Evolutionary conservation across 75 land plant genomes (phyloP), one percentile per base, ranked within the genome.

Genomic region (Picea sitchensis): DNA sequence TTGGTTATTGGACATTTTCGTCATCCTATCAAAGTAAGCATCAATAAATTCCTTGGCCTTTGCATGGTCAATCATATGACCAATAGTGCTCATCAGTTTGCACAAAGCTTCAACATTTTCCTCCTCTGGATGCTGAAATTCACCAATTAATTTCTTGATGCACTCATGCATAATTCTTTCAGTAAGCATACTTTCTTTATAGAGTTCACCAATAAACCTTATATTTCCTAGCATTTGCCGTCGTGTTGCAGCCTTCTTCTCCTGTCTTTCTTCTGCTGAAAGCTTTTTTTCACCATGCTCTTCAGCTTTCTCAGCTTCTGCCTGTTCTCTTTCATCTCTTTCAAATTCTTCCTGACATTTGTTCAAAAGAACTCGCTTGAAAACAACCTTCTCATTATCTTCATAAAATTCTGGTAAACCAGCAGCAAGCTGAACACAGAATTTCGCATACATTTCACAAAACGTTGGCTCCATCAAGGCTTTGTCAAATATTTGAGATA

Each of bases 321-420:
- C 91, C 69, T 95, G 95, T 51, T 62, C 81, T 93, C 60, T 93
- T 64, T 92, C 95, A n/a, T 95, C 99, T 18, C 92, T 89, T 76
- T 97, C 94, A 89, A 97, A 95, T 79, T 97, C 99, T 65, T 93
- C 96, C 77, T 97, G 99, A 78, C 99, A 97, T 69, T 95, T 95
- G 73, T 95, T 97, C 64, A 97, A 80, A 84, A 97, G 90, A 78
- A 97, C 82, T 61, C 96, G 87, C 81, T 88, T 97, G 75, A 97
- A 97, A 26, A 96, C 95, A 31, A 97, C 86, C 59, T 89, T 95
- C 77, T 95, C 91, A 82, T 88, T 85, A 26, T 87, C 87, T 73
- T 88, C 98, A 78, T 61, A 76, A 63, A 97, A 89, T 86, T 93
- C 98, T 34, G 98, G 99, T 83, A 97, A 79, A 4, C 78, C 96